Percentiles rank a stretch among this genome's conserved stretches.
Evolutionary conservation across 176 grass and related monocot species (phyloP).

Genomic region (Bromus sterilis): DNA sequence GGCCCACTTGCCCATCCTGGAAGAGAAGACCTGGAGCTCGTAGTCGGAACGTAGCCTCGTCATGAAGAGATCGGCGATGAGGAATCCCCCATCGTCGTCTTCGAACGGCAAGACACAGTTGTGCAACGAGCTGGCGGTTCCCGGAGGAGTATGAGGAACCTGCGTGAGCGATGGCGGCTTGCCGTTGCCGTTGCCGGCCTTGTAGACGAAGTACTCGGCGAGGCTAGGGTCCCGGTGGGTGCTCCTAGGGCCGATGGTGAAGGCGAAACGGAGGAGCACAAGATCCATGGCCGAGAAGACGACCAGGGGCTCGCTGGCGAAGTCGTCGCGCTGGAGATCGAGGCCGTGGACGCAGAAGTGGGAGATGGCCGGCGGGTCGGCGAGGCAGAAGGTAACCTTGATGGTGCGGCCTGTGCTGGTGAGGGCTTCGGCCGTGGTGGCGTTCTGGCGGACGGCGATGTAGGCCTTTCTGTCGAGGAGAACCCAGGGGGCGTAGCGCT

Average conservation of each 20-base stretch:
- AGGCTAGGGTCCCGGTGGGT: background rate
- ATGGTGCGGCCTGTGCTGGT: background rate
- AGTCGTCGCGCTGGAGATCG: background rate
- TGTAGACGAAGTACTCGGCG: slow-evolving; percentile 6
- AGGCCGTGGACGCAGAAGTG: background rate
- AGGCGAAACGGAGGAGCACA: background rate
- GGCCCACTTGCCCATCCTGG: background rate
- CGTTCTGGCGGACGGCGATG: background rate
- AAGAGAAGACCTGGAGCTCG: slow-evolving; percentile 1
- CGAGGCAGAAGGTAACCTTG: slow-evolving; percentile 3
- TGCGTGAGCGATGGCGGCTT: background rate
- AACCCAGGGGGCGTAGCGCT: background rate
- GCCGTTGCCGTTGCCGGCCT: background rate
- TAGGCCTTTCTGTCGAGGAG: background rate
- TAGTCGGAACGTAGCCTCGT: background rate
- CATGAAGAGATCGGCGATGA: background rate
- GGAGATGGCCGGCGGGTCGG: background rate
- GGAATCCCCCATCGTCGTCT: background rate
- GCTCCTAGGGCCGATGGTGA: background rate
- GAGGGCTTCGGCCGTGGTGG: background rate
- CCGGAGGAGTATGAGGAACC: background rate
- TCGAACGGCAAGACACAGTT: background rate
- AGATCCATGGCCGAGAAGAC: background rate
- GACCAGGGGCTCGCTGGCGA: background rate
- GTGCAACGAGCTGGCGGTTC: background rate